A percentile compares a stretch with the other conserved stretches of the same genome.
Evolutionary conservation across 106 monocot species (phyloP).

Genomic region (Platanthera zijinensis): DNA sequence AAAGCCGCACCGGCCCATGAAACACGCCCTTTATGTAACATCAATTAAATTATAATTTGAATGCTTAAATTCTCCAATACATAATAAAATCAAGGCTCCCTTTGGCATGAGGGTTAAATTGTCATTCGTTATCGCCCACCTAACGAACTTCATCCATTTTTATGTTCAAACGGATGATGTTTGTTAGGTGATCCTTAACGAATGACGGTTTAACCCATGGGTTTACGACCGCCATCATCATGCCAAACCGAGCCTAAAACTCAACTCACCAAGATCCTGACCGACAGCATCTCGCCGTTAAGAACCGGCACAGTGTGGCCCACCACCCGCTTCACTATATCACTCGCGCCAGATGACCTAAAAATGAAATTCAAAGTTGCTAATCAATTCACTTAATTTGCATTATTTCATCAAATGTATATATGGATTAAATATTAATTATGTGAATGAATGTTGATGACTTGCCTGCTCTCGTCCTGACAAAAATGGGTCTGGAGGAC

Average conservation of each 20-base stretch:
- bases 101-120: no score
- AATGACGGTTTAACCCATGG: no score
- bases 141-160: no score
- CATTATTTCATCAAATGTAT: neutral
- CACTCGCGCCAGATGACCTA: constrained; percentile 69
- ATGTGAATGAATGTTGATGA: neutral
- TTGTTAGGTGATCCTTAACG: no score
- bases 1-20: no score
- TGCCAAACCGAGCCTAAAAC: neutral
- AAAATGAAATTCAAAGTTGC: neutral
- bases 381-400: neutral
- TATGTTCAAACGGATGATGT: no score
- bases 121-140: no score
- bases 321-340: constrained; percentile 54
- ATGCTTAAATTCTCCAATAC: no score
- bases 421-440: neutral
- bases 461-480: constrained; percentile 51
- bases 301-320: constrained; percentile 66
- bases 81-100: no score
- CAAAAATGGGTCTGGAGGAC: constrained; percentile 43
- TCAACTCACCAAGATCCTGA: constrained; percentile 51
- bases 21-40: no score
- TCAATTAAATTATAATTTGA: no score
- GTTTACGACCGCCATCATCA: no score
- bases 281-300: constrained; percentile 45